These are phyloP conservation scores for Berberis vulgaris DNA, from an alignment of 164 flowering plant species.

Conservation along the genomic window DNA sequence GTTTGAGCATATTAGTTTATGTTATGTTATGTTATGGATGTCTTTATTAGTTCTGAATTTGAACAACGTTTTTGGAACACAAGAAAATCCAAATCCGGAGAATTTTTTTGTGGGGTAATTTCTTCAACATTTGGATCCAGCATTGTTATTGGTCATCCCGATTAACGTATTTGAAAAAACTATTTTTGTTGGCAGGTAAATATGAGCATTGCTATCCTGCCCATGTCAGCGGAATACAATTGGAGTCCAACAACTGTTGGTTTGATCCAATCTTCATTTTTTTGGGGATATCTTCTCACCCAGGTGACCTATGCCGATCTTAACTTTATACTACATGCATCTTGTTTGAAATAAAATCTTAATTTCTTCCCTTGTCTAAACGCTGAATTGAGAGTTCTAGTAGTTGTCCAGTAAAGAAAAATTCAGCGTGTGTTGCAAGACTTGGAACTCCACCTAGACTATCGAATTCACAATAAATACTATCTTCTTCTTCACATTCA, in stretches of 20 bases:
- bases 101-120: no score
- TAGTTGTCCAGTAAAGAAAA: no score
- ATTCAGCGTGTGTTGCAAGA: no score
- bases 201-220: constrained; percentile 99
- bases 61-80: no score
- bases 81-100: no score
- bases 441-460: no score
- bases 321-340: background rate
- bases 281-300: constrained; percentile 98
- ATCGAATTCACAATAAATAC: no score
- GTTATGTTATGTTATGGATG: background rate
- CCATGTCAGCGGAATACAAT: constrained; percentile 80
- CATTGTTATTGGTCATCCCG: background rate
- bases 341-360: background rate
- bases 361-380: background rate
- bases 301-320: constrained; percentile 39
- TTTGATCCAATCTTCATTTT: constrained; percentile 91
- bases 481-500: no score
- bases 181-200: constrained; percentile 57
- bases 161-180: background rate
- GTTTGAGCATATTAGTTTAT: background rate
- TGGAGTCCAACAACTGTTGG: constrained; percentile 94
- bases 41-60: background rate
- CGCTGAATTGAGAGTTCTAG: background rate
- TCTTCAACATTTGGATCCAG: background rate